These are phyloP conservation scores for Fusarium solani-melongenae DNA, from an alignment of 2,329 filamentous ascomycete genomes.

Conservation along the genomic window DNA sequence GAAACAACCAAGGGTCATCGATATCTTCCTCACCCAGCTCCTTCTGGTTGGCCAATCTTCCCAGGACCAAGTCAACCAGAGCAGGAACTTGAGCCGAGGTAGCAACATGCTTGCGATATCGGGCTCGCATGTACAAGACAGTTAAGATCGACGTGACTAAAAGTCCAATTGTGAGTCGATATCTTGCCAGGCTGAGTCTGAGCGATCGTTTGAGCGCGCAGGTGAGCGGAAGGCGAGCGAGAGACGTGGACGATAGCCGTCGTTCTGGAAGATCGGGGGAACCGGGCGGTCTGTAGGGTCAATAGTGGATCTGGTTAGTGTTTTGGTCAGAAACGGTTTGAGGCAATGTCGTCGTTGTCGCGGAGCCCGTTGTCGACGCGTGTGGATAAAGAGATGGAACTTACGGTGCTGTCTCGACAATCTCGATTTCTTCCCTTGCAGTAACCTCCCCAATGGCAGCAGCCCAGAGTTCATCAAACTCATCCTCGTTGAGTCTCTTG, in stretches of 20 bases:
- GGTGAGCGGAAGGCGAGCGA: constrained; percentile 88
- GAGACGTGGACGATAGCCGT: constrained; percentile 84
- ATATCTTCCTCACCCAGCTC: constrained; percentile 76
- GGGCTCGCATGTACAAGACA: constrained; percentile 71
- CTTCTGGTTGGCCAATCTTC: constrained; percentile 85
- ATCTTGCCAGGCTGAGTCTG: constrained; percentile 83
- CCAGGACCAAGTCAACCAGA: constrained; percentile 85
- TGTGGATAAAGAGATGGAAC: constrained; percentile 49
- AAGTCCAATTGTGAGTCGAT: constrained; percentile 86
- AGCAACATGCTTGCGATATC: constrained; percentile 70
- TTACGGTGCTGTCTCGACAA: constrained; percentile 62
- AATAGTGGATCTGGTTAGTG: constrained; percentile 89
- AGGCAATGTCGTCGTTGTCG: constrained; percentile 37
- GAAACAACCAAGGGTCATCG: constrained; percentile 83
- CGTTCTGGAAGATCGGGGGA: constrained; percentile 69
- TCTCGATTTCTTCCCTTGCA: constrained; percentile 68
- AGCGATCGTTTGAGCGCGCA: constrained; percentile 84
- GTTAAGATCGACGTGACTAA: constrained; percentile 62
- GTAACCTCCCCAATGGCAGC: constrained; percentile 79
- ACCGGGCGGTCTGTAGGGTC: constrained; percentile 77
- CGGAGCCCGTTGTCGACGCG: constrained; percentile 23
- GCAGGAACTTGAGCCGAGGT: constrained; percentile 80
- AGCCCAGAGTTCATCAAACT: constrained; percentile 91
- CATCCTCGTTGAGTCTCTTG: constrained; percentile 84
- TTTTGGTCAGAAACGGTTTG: constrained; percentile 62